Evolutionary conservation across 768 basidiomycete species (phyloP), one percentile per base, ranked within the genome.

Genomic region (Punctularia strigosozonata): DNA sequence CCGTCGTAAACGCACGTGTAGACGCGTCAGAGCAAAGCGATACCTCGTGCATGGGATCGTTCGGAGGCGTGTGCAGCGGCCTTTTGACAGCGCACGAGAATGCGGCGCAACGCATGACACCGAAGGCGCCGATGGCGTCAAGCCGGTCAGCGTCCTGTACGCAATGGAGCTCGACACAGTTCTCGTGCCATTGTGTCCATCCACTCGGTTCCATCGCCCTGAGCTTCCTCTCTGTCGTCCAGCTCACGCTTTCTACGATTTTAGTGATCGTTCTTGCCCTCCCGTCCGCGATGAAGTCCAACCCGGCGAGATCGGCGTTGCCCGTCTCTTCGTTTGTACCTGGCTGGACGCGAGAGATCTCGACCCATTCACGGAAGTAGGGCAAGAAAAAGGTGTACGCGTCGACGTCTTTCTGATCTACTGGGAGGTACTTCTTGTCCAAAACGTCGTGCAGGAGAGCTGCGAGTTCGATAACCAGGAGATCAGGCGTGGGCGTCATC

Each of bases 391-490:
- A 83, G 40, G 62, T 57, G 56, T 74, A 75, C 5, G 80, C 73
- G 52, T 83, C 74, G 14, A 69, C 63, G 10, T 73, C 70, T 48
- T 50, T 45, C 7, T 72, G 57, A 39, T 64, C 65, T 10, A 65
- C 55, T 2, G 76, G 61, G 14, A 79, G 77, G 51, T 89, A 87
- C 64, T 89, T 88, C 62, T 82, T 85, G 69, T 88, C 85, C 24
- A 86, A 63, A 30, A 90, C 69, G 56, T 94, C 89, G 50, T 92
- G 90, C 32, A 92, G 71, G 26, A 94, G 70, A n/a, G 90, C 82
- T 22, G 83, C 80, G 34, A 92, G 63, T 56, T 92, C 89, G 18
- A 92, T 71, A 4, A 76, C 70, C 17, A 91, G 60, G 2, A 90
- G 57, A 61, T 92, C 85, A 2, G 77, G 76, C 6, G 36, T n/a